Evolutionary conservation across 1,139 yeast species (phyloP), one percentile per base, ranked within the genome.

Genomic region (Candida tropicalis): DNA sequence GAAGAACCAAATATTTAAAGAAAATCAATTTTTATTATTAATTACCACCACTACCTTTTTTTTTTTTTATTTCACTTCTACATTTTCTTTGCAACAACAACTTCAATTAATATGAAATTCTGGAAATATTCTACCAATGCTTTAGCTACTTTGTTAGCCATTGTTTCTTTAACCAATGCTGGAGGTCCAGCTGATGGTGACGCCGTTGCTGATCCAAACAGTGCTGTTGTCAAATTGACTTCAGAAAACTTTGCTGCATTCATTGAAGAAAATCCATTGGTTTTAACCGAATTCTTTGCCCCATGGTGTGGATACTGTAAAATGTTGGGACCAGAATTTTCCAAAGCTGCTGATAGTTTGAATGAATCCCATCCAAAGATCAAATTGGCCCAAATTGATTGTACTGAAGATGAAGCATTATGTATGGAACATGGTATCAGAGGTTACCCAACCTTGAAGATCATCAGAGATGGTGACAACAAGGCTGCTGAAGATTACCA

Each of bases 281-380:
- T 90, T 20, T 75, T 93, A 55, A 93, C 96, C 31, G 98, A 93
- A 73, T 93, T 93, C 73, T 93, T 83, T 65, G 99, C 99, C 24
- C 98, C 99, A 62, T 93, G 99, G 99, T 93, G 99, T 77, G 99
- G 99, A 17, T 97, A 93, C 73, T 93, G 99, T 77, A 90, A 93
- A 77, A 81, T 81, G 48, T 77, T 93, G 54, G 98, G 93, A 17
- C 99, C 99, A 41, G 93, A 93, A 67, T 91, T 80, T 62, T 79
- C 86, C 54, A 67, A 78, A 58, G 99, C 98, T 42, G 97, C 99
- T 43, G 85, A 87, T 52, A 56, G 63, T 20, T 76, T 93, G 61
- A 79, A 78, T 53, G 82, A 76, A 39, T 69, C 85, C 51, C 60
- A 70, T 53, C 71, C 75, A 37, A 73, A 79, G 48, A 85, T 91